Evolutionary conservation across 78 protist genomes (phyloP), one percentile per base, ranked within the genome.

Genomic region (Chrysochromulina tobinii): DNA sequence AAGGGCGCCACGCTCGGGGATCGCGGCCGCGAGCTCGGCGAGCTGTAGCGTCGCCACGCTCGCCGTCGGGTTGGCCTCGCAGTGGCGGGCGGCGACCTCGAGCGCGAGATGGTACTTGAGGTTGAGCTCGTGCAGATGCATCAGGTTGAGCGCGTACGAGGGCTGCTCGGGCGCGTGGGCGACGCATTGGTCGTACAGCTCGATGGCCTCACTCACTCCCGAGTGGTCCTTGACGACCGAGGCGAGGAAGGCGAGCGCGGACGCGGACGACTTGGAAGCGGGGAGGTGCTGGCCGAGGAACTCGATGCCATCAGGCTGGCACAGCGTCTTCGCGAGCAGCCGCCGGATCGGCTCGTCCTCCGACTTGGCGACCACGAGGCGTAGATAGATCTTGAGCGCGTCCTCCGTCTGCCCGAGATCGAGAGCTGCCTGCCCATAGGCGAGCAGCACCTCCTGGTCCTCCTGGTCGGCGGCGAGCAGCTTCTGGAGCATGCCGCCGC

Each of bases 141-240:
- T 73, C 20, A 57, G 59, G 57, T 94, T 94, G 17, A 94, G 87
- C 23, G 83, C 88, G 91, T 96, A 93, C 69, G 81, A 67, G 20
- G 96, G 48, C 23, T 64, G 23, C 15, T 15, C 14, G 93, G 91
- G 55, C 59, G 92, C 21, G 3, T 15, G 20, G 14, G 27, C 12
- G 68, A 9, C 0, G 95, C 67, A 84, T n/a, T 55, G 68, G n/a
- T 69, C 57, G 81, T 83, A 68, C 8, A 95, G 51, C 8, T 61
- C 92, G 9, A 87, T 61, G 0, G 96, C 38, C 14, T n/a, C 92
- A 1, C 81, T 73, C 25, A 95, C 66, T 0, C 81, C 88, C 48
- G 92, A 89, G 89, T 88, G 66, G 18, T 95, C 96, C 87, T 91
- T 95, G 66, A 72, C 61, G 54, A 95, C 51, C 21, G 68, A 58